Percentiles rank a stretch among this genome's conserved stretches.
Conservation (phyloP, 208 protist genomes). For the Acanthamoeba royreba region DNA sequence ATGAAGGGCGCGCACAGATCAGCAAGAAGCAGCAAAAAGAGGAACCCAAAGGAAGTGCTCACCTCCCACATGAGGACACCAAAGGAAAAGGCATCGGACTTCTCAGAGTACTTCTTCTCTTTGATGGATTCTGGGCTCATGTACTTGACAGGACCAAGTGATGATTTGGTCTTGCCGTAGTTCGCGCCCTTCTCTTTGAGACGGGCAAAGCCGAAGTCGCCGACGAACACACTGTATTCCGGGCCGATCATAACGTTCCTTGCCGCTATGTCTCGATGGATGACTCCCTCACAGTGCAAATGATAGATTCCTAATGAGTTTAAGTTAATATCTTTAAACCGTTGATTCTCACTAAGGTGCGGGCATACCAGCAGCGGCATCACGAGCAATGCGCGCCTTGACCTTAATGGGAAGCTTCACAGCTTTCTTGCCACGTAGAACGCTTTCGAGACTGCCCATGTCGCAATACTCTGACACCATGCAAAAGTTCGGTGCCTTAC, state of each 20-base stretch:
- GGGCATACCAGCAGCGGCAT: not conserved
- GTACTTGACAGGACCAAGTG: not conserved
- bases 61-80: not conserved
- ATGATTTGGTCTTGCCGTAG: not conserved
- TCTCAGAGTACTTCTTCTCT: conserved; percentile 4
- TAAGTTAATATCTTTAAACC: not conserved
- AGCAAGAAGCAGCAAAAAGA: not conserved
- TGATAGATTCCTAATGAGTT: not conserved
- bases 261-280: not conserved
- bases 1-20: no score
- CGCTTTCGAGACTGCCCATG: not conserved
- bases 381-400: not conserved
- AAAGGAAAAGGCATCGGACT: not conserved
- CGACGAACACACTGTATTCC: not conserved
- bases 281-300: not conserved
- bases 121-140: conserved; percentile 8
- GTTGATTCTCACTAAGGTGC: not conserved
- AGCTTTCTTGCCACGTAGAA: not conserved
- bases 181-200: not conserved
- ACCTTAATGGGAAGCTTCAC: not conserved
- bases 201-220: not conserved
- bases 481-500: not conserved
- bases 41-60: not conserved
- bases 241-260: not conserved
- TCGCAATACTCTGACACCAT: conserved; percentile 4